Evolutionary conservation across 2,329 filamentous ascomycete species (phyloP), one percentile per base, ranked within the genome.

Genomic region (Colletotrichum gloeosporioides): DNA sequence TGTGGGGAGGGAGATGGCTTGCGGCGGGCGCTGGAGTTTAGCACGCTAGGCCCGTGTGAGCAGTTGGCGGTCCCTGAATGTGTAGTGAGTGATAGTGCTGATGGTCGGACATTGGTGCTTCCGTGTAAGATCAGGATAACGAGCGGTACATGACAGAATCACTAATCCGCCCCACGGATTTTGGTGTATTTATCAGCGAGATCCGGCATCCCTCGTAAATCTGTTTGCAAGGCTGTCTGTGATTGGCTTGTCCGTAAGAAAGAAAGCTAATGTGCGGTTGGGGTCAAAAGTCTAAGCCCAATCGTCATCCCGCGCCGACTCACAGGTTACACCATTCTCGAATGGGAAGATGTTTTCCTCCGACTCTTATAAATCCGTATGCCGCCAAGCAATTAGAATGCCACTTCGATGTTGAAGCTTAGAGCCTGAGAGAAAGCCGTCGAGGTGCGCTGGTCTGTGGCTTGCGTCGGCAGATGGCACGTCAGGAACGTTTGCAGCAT

Each of bases 181-280:
- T 59, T 76, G 39, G 18, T 69, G 57, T 65, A 76, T 76, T 76
- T 69, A 76, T 76, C 70, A 76, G 73, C 70, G 44, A 76, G 27
- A 59, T 59, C 70, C 64, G 57, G 25, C 16, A 64, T 36, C 57
- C 29, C 53, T 59, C 31, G 65, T 32, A 62, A 36, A 63, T 34
- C 31, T 44, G 32, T 27, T 22, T 6, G 53, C 7, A 8, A 4
- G 25, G 25, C 34, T 8, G 15, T 18, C 59, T 53, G 4, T 73
- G 63, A 73, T 76, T 76, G 70, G 73, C 15, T 9, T 3, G 7
- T 4, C 9, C 8, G n/a, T 8, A 31, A 22, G 6, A 16, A 55
- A 53, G 15, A 16, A 36, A 16, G 39, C 57, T 64, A 55, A 64
- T 44, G 36, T 75, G 31, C 25, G 31, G 62, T 32, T 57, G 31